These are phyloP conservation scores for Trichoderma gamsii DNA, from an alignment of 495 filamentous ascomycete species.

Conservation along the genomic window DNA sequence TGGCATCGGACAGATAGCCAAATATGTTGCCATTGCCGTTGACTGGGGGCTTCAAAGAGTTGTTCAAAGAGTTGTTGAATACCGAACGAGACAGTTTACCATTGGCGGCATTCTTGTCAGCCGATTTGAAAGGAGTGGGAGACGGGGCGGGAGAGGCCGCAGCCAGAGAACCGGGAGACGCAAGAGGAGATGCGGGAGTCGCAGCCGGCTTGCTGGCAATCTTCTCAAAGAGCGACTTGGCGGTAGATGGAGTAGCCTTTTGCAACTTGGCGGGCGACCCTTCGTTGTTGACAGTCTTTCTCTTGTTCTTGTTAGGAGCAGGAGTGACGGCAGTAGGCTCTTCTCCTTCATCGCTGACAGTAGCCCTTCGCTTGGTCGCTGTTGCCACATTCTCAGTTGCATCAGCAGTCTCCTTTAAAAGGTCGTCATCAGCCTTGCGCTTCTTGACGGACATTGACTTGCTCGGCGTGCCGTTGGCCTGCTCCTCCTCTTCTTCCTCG, in stretches of 20 bases:
- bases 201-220: slow-evolving; percentile 33
- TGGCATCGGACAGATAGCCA: slow-evolving; percentile 53
- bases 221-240: slow-evolving; percentile 42
- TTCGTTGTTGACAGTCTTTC: slow-evolving; percentile 39
- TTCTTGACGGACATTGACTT: slow-evolving; percentile 26
- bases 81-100: slow-evolving; percentile 27
- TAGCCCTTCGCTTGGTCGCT: slow-evolving; percentile 41
- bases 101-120: slow-evolving; percentile 11
- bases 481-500: slow-evolving; percentile 29
- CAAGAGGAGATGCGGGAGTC: no score
- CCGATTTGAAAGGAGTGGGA: slow-evolving; percentile 16
- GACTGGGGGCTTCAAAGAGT: slow-evolving; percentile 21
- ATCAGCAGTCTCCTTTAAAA: slow-evolving; percentile 29
- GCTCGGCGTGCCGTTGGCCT: slow-evolving; percentile 5
- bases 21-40: slow-evolving; percentile 48
- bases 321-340: slow-evolving; percentile 22
- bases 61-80: slow-evolving; percentile 24
- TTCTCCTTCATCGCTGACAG: slow-evolving; percentile 18
- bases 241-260: slow-evolving; percentile 50
- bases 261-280: slow-evolving; percentile 50
- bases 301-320: slow-evolving; percentile 34
- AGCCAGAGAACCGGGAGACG: no score
- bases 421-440: slow-evolving; percentile 43
- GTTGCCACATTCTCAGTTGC: slow-evolving; percentile 31
- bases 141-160: slow-evolving; percentile 1